Base-by-base conservation (phyloP, 2,329 filamentous ascomycete genomes). In the Hypoxylon sp. region DNA sequence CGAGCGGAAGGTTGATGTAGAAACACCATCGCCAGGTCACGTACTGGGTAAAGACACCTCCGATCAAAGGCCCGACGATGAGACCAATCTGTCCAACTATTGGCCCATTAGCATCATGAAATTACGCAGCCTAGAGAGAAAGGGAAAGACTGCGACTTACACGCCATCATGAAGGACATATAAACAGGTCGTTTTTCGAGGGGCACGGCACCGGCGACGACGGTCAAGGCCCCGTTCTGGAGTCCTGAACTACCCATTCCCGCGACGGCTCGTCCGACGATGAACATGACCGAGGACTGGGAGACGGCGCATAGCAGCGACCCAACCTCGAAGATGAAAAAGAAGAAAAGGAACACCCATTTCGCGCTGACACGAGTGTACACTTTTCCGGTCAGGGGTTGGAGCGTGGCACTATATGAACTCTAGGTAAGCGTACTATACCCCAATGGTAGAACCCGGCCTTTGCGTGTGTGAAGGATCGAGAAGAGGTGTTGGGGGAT, bases 321-420 rank as follows among this genome's bases (percentile, higher is more conserved):
- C 1, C 88, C 88, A 0, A 88, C 22, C 72, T 89, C 86, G 67
- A 90, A 90, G 44, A 88, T 60, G 37, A 77, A 70, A 29, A 90
- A 79, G 47, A 85, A 82, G 55, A 62, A 54, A 5, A 82, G 71
- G 52, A 81, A 84, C 0, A 80, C 75, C 76, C 78, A 81, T 78
- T 82, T 70, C 11, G 76, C 71, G 14, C 69, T 79, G 52, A 83
- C 81, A 29, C 81, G 76, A 1, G 75, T 82, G 67, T 87, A 88
- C 0, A 88, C 62, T 71, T 84, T 87, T 1, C 86, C 87, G 0
- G 83, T 81, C 14, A 88, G 78, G 1, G 85, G 85, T 60, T 87
- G 85, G 2, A 87, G 74, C 11, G 84, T 81, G 47, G 83, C 81
- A 63, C 84, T 87, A 58, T 10, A 55, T 10, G 17, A 24, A 52